These are phyloP conservation scores for Ceratopteris richardii DNA, from an alignment of 75 land plant genomes.

Conservation along the genomic window DNA sequence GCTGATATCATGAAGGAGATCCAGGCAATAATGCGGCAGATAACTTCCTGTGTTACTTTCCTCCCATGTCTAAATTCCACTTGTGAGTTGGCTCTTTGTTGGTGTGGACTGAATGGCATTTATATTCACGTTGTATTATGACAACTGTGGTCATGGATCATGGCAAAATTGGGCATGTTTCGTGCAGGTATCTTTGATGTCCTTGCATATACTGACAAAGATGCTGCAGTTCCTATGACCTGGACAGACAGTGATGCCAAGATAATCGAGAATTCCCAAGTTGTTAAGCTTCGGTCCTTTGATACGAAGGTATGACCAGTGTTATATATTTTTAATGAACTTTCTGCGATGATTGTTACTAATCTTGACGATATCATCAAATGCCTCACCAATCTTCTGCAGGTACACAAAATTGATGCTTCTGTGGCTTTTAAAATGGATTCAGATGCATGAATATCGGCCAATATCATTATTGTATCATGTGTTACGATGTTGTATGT, in stretches of 20 bases:
- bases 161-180: no score
- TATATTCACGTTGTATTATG: no score
- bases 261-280: constrained; percentile 76
- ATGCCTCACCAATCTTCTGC: not conserved
- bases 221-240: constrained; percentile 67
- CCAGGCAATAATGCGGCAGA: constrained; percentile 95
- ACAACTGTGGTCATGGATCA: no score
- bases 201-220: constrained; percentile 89
- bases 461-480: no score
- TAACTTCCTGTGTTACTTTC: constrained; percentile 86
- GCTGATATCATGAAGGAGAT: constrained; percentile 97
- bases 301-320: constrained; percentile 69
- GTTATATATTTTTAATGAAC: not conserved
- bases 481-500: no score
- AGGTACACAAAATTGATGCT: constrained; percentile 7
- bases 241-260: constrained; percentile 97
- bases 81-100: no score
- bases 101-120: no score
- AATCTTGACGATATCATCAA: not conserved
- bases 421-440: constrained; percentile 7
- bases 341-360: not conserved
- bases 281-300: constrained; percentile 84
- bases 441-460: not conserved
- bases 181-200: constrained; percentile 70
- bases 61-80: constrained; percentile 87